A percentile compares a stretch with the other conserved stretches of the same genome.
Conservation (phyloP, 176 grass and related monocot species). For the Phragmites australis region DNA sequence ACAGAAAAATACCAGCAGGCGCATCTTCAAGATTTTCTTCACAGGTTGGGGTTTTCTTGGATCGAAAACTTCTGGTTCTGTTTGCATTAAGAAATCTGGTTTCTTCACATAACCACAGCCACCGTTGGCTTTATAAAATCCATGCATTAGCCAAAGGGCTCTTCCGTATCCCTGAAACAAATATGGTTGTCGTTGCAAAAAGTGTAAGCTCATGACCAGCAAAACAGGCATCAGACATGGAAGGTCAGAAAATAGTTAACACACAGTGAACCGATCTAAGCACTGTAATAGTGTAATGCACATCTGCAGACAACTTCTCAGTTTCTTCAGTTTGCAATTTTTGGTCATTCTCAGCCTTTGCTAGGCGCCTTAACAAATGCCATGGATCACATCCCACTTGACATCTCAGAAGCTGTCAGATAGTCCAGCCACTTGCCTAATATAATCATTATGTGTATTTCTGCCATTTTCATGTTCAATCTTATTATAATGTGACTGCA, state of each 20-base stretch:
- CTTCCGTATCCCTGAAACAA: constrained; percentile 82
- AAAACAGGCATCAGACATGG: not conserved
- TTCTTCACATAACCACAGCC: constrained; percentile 93
- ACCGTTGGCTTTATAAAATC: constrained; percentile 90
- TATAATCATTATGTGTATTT: not conserved
- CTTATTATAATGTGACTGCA: not conserved
- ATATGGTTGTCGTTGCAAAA: not conserved
- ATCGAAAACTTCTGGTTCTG: constrained; percentile 64
- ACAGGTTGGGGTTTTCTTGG: constrained; percentile 51
- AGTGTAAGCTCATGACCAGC: not conserved
- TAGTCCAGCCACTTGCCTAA: not conserved
- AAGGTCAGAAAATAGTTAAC: not conserved
- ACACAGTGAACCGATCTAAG: not conserved
- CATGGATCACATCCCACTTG: not conserved
- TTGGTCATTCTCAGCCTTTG: not conserved
- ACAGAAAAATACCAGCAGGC: not conserved
- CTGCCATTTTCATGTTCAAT: constrained; percentile 7
- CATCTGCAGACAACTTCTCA: too few relatives aligned
- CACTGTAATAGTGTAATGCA: not conserved
- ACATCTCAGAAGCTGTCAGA: not conserved
- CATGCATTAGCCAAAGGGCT: constrained; percentile 96
- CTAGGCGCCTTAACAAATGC: not conserved
- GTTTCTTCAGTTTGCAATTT: not conserved
- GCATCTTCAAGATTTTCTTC: constrained; percentile 68
- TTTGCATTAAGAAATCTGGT: constrained; percentile 86